Evolutionary conservation across 495 filamentous ascomycete species (phyloP), one percentile per base, ranked within the genome.

Genomic region (Podospora conica): DNA sequence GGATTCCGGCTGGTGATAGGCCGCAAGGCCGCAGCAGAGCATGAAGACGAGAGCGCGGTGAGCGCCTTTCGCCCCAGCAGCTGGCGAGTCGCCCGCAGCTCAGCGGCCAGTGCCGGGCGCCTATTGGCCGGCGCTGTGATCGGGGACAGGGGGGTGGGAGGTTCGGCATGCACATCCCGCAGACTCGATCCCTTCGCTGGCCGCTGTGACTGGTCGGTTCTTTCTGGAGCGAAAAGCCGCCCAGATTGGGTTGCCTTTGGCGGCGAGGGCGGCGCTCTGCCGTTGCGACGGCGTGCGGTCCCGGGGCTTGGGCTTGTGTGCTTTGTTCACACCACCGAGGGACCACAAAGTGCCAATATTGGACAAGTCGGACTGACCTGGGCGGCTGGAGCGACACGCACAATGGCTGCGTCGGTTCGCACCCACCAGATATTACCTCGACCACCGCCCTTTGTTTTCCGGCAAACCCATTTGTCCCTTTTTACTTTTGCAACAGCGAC

Each of bases 361-460:
- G 66, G 58, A 53, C 66, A 58, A 68, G 55, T 65, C 66, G 64
- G 58, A 27, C 40, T 55, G 58, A 58, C 29, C 63, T 68, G 66
- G 71, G 73, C 73, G 73, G 73, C 68, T 75, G 71, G 65, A 75
- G 73, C 66, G 67, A 48, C 58, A 60, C 63, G 58, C 58, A 60
- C 67, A 71, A 68, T 68, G 65, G 67, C 66, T 69, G 70, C 65
- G 64, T 60, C 28, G 33, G 55, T 53, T 61, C 24, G 59, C 57
- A 24, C 24, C 69, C 28, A 56, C 65, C 53, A 71, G 70, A 74
- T 75, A 75, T 75, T 68, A 63, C 63, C 65, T 66, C 69, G 68
- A 61, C 66, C 61, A 64, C 55, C 64, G 69, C 66, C 73, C 71
- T 55, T 65, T 48, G 40, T 48, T 63, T 20, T 24, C 63, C 12